These are phyloP conservation scores for Smallanthus sonchifolius DNA, from an alignment of 129 eudicot genomes.

Conservation along the genomic window DNA sequence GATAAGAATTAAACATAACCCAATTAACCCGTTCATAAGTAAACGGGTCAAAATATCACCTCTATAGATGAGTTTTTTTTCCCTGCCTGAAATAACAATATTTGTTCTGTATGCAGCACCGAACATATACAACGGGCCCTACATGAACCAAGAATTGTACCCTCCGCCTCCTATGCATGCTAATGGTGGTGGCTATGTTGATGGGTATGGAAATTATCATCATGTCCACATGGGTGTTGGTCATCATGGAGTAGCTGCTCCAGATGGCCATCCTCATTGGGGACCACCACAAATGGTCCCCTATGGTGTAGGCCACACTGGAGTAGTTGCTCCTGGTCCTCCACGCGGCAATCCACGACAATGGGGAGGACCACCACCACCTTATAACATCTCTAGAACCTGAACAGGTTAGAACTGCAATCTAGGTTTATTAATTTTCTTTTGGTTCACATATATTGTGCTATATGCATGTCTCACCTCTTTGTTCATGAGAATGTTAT, in stretches of 20 bases:
- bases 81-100: neutral
- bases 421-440: neutral
- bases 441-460: neutral
- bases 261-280: constrained; percentile 36
- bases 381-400: constrained; percentile 16
- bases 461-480: constrained; percentile 14
- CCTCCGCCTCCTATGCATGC: constrained; percentile 44
- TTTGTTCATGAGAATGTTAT: constrained; percentile 10
- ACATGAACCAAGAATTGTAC: constrained; percentile 41
- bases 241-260: constrained; percentile 19
- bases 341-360: constrained; percentile 26
- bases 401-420: constrained; percentile 8
- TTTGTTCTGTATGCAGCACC: constrained; percentile 37
- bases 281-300: constrained; percentile 25
- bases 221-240: constrained; percentile 33
- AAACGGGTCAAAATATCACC: neutral
- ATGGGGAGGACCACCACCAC: constrained; percentile 37
- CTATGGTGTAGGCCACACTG: constrained; percentile 21
- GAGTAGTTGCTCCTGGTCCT: constrained; percentile 11
- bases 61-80: neutral
- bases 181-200: constrained; percentile 38
- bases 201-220: constrained; percentile 38
- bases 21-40: neutral
- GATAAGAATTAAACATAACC: neutral
- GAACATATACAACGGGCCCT: constrained; percentile 33